phyloP scores from a whole-genome alignment of 2,329 filamentous ascomycete genomes.

The Grosmannia huntii region DNA sequence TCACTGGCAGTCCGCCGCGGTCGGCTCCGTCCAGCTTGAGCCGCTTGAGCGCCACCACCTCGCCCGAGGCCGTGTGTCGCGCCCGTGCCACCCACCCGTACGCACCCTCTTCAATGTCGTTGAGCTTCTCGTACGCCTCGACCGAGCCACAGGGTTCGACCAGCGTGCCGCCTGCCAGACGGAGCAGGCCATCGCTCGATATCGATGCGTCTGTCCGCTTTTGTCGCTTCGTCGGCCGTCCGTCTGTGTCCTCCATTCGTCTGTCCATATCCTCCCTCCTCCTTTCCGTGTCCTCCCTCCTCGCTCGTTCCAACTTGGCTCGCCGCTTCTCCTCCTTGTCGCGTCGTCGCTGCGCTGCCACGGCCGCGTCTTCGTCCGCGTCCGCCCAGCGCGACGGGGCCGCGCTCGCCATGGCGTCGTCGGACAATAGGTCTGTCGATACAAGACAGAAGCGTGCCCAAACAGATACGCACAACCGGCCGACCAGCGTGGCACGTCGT shows the following conservation, averaged over 20 bases:
- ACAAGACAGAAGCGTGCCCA: too few relatives aligned
- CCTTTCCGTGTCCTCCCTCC: constrained; percentile 12
- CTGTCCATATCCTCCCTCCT: too few relatives aligned
- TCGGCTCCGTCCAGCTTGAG: constrained; percentile 79
- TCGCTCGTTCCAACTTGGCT: constrained; percentile 46
- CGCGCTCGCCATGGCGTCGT: constrained; percentile 40
- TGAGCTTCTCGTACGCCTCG: constrained; percentile 81
- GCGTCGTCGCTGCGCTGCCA: constrained; percentile 57
- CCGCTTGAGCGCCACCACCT: constrained; percentile 83
- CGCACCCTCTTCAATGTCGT: constrained; percentile 94
- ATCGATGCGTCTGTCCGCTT: constrained; percentile 22
- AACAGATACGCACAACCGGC: background rate
- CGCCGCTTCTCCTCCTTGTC: constrained; percentile 87
- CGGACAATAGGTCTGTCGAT: too few relatives aligned
- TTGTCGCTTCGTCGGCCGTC: constrained; percentile 48
- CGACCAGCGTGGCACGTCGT: background rate
- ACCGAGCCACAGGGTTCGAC: constrained; percentile 56
- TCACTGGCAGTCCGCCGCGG: constrained; percentile 68
- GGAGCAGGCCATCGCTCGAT: constrained; percentile 40
- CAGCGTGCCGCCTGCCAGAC: constrained; percentile 59
- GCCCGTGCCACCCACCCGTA: constrained; percentile 92
- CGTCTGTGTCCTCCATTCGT: too few relatives aligned
- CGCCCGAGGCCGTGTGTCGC: constrained; percentile 56
- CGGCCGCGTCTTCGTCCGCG: constrained; percentile 65
- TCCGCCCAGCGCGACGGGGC: constrained; percentile 77